These are phyloP conservation scores for Letharia columbiana DNA, from an alignment of 495 filamentous ascomycete genomes.

Conservation along the genomic window DNA sequence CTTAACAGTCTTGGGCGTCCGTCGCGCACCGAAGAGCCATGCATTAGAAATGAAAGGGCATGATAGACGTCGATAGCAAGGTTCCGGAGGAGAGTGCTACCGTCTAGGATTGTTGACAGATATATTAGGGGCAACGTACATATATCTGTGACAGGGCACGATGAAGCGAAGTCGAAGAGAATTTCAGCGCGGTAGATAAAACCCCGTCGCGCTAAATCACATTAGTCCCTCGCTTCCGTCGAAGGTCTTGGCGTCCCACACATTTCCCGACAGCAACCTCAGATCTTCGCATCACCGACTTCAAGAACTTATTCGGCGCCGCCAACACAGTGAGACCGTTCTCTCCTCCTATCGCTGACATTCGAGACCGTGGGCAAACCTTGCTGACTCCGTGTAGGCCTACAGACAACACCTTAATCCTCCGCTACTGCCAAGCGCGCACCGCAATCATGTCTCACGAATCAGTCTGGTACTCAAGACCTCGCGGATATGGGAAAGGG, in stretches of 20 bases:
- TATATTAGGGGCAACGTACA: no score
- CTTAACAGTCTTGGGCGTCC: neutral
- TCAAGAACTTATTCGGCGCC: neutral
- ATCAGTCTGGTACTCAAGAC: conserved; percentile 98
- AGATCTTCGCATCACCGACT: neutral
- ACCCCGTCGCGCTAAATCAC: neutral
- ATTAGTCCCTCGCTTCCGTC: conserved; percentile 18
- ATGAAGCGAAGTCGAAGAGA: neutral
- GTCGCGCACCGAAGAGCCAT: neutral
- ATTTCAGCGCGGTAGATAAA: neutral
- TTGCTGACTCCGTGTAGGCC: neutral
- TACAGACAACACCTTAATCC: neutral
- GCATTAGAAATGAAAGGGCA: no score
- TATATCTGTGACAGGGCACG: no score
- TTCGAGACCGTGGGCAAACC: no score
- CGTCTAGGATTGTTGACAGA: no score
- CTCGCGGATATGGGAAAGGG: conserved; percentile 93
- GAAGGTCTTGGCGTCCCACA: conserved; percentile 21
- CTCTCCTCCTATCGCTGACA: neutral
- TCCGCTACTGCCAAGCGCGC: conserved; percentile 26
- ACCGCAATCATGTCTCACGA: conserved; percentile 88
- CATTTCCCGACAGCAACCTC: neutral
- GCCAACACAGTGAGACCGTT: neutral
- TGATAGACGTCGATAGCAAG: no score
- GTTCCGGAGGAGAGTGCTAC: no score